Evolutionary conservation across 306 rosid genomes (phyloP).

Genomic region (Cucurbita ficifolia): DNA sequence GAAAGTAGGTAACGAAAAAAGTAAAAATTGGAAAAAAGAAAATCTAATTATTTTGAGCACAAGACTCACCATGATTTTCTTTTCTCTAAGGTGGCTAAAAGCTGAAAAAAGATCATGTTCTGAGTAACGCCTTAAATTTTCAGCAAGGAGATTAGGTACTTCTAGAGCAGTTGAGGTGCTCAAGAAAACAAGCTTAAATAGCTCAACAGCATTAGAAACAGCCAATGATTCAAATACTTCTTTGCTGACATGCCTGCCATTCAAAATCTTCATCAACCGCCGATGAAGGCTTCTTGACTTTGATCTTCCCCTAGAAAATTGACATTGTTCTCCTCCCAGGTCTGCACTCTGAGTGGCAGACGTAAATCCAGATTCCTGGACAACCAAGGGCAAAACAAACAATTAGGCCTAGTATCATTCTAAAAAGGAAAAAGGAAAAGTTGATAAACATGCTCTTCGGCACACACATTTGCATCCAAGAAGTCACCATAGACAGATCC

Average conservation of each 20-base stretch:
- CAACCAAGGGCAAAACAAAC: conserved; percentile 24
- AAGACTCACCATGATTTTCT: conserved; percentile 55
- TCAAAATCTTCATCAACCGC: conserved; percentile 42
- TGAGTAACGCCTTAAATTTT: conserved; percentile 71
- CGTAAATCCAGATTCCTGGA: conserved; percentile 30
- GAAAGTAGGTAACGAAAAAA: neutral
- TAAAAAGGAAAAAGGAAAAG: neutral
- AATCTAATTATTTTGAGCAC: neutral
- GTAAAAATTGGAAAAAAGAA: neutral
- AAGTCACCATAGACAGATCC: conserved; percentile 36
- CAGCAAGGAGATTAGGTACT: conserved; percentile 60
- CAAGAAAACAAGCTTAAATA: conserved; percentile 86
- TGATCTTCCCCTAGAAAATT: conserved; percentile 27
- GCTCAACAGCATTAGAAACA: conserved; percentile 85
- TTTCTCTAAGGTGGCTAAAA: conserved; percentile 81
- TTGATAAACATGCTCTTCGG: conserved; percentile 28
- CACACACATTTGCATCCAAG: conserved; percentile 22
- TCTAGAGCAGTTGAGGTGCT: conserved; percentile 54
- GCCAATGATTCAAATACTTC: conserved; percentile 71
- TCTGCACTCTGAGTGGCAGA: conserved; percentile 26
- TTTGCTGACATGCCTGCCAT: conserved; percentile 32
- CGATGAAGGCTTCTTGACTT: conserved; percentile 34
- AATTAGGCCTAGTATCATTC: neutral
- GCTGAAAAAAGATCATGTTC: conserved; percentile 92
- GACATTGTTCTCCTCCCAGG: conserved; percentile 18